Evolutionary conservation across 2,329 filamentous ascomycete genomes (phyloP).

Genomic region (Phaeosphaeria sp.): DNA sequence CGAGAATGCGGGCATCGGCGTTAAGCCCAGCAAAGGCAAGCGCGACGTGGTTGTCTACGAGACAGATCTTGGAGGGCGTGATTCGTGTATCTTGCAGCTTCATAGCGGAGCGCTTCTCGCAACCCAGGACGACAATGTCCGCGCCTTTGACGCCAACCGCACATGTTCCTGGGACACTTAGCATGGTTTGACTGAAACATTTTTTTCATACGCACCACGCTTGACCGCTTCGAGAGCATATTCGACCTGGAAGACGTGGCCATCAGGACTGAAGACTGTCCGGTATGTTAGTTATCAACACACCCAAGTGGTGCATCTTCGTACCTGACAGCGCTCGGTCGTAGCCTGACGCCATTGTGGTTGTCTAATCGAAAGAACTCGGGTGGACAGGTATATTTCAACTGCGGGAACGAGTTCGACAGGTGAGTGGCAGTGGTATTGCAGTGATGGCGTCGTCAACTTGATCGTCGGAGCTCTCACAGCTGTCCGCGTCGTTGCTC

Average conservation of each 20-base stretch:
- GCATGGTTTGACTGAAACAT: neutral
- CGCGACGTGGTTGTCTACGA: slow-evolving; percentile 94
- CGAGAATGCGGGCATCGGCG: slow-evolving; percentile 94
- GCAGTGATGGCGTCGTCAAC: slow-evolving; percentile 25
- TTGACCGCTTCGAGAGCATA: slow-evolving; percentile 99
- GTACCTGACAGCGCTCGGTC: slow-evolving; percentile 98
- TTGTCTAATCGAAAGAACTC: slow-evolving; percentile 1
- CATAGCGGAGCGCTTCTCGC: slow-evolving; percentile 98
- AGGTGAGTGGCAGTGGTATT: slow-evolving; percentile 12
- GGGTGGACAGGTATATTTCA: neutral
- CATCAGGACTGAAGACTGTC: slow-evolving; percentile 95
- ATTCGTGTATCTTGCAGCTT: slow-evolving; percentile 99
- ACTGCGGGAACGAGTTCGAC: slow-evolving; percentile 8
- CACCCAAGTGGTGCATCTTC: slow-evolving; percentile 45
- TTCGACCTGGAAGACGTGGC: slow-evolving; percentile 99
- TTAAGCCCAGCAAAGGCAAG: slow-evolving; percentile 97
- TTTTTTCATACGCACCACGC: slow-evolving; percentile 70
- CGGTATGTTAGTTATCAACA: slow-evolving; percentile 30
- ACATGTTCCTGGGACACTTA: slow-evolving; percentile 75
- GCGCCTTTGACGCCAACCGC: slow-evolving; percentile 96
- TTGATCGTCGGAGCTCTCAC: slow-evolving; percentile 40
- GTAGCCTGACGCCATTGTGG: slow-evolving; percentile 87
- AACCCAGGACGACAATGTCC: slow-evolving; percentile 94
- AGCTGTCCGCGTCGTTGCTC: slow-evolving; percentile 49
- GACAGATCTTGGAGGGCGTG: slow-evolving; percentile 97